Evolutionary conservation across 139 green algal species (phyloP), one percentile per base, ranked within the genome.

Genomic region (Chlorella sp.): DNA sequence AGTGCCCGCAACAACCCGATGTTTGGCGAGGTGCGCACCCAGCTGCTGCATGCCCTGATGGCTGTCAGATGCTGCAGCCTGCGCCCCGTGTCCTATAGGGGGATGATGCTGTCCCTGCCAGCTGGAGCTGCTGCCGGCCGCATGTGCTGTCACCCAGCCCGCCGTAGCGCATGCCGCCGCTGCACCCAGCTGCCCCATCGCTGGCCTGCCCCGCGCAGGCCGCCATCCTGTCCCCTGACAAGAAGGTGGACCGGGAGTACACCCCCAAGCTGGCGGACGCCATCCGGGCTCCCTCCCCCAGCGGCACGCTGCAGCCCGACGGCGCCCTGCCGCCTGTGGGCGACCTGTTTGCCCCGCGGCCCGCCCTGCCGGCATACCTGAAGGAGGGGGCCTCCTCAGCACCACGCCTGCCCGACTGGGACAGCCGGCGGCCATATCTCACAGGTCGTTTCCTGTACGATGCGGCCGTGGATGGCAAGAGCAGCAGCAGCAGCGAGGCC

Each of bases 341-440:
- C 4, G 87, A 91, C 83, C 74, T 90, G 2, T 90, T 89, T 75
- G 44, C 74, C 1, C 30, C 41, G 25, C 28, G 63, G 30, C 71
- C 74, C 4, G 51, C 39, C 21, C 44, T 85, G 60, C 82, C 72
- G 11, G 44, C 28, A 12, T 80, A 68, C 21, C 13, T 80, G 32
- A 39, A 44, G 4, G 3, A 28, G 23, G 44, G 7, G 69, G 38
- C 69, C 56, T 18, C 3, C 28, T 20, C 62, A 39, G 28, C 64
- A 20, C 86, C 86, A 0, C 47, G 13, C 34, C 36, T 85, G 65
- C 72, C 86, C 7, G 47, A 21, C 76, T 90, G 87, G 87, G 60
- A 86, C 75, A 34, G 17, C 2, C 4, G n/a, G 0, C 82, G 84
- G 0, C 79, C 84, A 32, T 89, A 74, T 78, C 78, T 89, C 41